Base-by-base conservation (phyloP, 257 asterid species). In the Salvia splendens region DNA sequence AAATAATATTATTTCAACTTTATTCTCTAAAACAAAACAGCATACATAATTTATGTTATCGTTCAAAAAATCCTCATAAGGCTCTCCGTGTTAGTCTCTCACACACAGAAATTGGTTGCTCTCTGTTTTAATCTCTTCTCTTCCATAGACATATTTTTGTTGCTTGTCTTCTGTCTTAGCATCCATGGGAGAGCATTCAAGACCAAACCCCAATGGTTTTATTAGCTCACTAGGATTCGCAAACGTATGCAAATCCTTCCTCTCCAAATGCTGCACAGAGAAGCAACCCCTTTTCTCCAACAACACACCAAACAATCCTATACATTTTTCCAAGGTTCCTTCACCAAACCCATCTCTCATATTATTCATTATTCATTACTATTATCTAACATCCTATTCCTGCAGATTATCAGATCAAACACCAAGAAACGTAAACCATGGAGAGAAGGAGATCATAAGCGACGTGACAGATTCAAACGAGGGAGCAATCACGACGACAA, bases 171-270 rank as follows among this genome's bases (percentile, higher is more conserved):
- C 64, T 40, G 55, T 66, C 68, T 73, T 30, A 52, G 49, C 35
- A 30, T 69, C 69, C 74, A 83, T 85, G 95, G 91, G 71, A 55
- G 83, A 83, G 53, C 73, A 76, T 78, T 72, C 89, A 61, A 79
- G 78, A 69, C 47, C 86, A 53, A 52, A 77, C 74, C 51, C 87
- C 49, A 83, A 78, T 14, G 79, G 83, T 68, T 53, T 73, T 61
- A 65, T 77, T 57, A 81, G 65, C 68, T 30, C 71, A 68, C 69
- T 76, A 46, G 80, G 84, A 75, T 76, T 84, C 57, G 88, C 80
- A 65, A 73, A 54, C 67, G 66, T 86, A 9, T 86, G 81, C 81
- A 89, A 79, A 84, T 77, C 84, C 3, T 70, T 89, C n/a, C 65
- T 89, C 43, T 66, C 82, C 65, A 85, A 71, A 74, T 80, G 86